A percentile compares a stretch with the other conserved stretches of the same genome.
Evolutionary conservation across 2,329 filamentous ascomycete species (phyloP).

Genomic region (Fusarium nisikadoi): DNA sequence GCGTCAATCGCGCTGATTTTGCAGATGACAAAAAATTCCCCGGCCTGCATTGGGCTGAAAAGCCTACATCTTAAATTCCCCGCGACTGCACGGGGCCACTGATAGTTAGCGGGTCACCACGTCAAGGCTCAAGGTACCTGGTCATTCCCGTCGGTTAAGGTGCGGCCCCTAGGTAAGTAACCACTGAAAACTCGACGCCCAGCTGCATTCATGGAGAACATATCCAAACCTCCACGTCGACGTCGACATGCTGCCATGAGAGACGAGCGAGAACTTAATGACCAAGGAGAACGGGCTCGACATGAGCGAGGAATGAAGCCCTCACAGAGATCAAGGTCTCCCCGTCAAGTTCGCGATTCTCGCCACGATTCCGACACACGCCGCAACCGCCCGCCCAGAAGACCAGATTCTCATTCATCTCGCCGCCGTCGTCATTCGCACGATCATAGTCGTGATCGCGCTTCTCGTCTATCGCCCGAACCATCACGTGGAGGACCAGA

Average conservation of each 20-base stretch:
- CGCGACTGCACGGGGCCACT: slow-evolving; percentile 33
- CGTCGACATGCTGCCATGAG: slow-evolving; percentile 56
- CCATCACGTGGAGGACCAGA: slow-evolving; percentile 45
- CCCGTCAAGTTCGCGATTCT: slow-evolving; percentile 44
- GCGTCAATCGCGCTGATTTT: slow-evolving; percentile 9
- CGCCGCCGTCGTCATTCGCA: slow-evolving; percentile 53
- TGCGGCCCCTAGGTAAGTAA: slow-evolving; percentile 42
- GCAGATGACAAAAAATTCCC: slow-evolving; percentile 11
- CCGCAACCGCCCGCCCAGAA: slow-evolving; percentile 49
- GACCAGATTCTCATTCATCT: slow-evolving; percentile 47
- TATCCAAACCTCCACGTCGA: slow-evolving; percentile 49
- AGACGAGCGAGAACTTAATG: slow-evolving; percentile 52
- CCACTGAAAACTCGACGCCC: slow-evolving; percentile 54
- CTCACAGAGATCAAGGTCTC: slow-evolving; percentile 48
- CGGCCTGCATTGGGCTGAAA: slow-evolving; percentile 18
- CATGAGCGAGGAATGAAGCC: slow-evolving; percentile 49
- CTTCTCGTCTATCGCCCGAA: slow-evolving; percentile 41
- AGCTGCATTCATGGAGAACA: slow-evolving; percentile 46
- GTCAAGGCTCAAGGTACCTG: slow-evolving; percentile 26
- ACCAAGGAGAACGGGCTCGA: slow-evolving; percentile 52
- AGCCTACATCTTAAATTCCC: slow-evolving; percentile 22
- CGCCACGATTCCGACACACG: slow-evolving; percentile 46
- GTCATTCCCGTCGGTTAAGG: slow-evolving; percentile 49
- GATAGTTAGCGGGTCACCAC: slow-evolving; percentile 31
- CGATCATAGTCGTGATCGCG: slow-evolving; percentile 52